Base-by-base conservation (phyloP, 176 grass and related monocot genomes). In the Eleusine coracana region DNA sequence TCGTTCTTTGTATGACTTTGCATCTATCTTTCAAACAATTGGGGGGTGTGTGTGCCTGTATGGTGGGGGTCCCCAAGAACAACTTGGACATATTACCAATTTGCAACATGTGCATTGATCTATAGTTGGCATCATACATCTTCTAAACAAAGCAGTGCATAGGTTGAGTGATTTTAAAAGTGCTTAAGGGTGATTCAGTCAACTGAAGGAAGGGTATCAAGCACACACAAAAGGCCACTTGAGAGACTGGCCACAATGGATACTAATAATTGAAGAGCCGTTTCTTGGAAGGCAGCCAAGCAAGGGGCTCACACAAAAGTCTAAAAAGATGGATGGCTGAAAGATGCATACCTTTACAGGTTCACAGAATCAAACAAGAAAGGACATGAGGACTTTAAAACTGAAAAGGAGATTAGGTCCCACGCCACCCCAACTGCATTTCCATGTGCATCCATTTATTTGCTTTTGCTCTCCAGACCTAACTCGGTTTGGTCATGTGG, bases 361-460 rank as follows among this genome's bases (percentile, higher is more conserved):
- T 89, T 86, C 77, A 75, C 69, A 25, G 76, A 84, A 89, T 80
- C 87, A 75, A 71, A 84, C 80, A 83, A 73, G 58, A 88, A 87
- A 86, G 68, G 82, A 80, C 78, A 82, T 23, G 54, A 46, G 34
- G 55, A 72, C 84, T 86, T 79, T 90, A 87, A 90, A 95, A 81
- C 76, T 81, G 85, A 92, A 95, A 92, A 92, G 88, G 75, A 90
- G n/a, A 29, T 44, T 38, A 34, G 64, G 77, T 7, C 58, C 73
- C 49, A 71, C 61, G 3, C 45, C 55, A 25, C 31, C 73, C 65
- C 78, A 89, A 89, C 77, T 66, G 73, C 86, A 82, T 60, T 76
- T 87, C 55, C 89, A 93, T 93, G 94, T 93, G 94, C 94, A 85
- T 93, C 91, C 84, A 93, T 93, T 88, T 80, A 91, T 90, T 89